phyloP scores from a whole-genome alignment of 2,329 filamentous ascomycete species.

The Zelopaecilomyces penicillatus region DNA sequence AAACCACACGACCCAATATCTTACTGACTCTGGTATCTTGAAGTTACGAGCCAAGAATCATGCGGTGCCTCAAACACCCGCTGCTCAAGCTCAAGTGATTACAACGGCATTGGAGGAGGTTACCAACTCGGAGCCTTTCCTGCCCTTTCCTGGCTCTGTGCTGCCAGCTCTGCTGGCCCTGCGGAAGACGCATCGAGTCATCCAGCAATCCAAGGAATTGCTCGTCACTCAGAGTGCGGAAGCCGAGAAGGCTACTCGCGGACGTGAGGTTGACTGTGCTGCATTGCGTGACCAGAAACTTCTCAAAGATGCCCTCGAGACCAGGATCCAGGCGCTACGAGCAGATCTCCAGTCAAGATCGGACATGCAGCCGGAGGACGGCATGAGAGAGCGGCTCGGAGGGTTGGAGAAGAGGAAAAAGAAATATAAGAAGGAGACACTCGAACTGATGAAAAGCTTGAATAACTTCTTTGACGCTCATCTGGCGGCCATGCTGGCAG shows the following conservation, averaged over 20 bases:
- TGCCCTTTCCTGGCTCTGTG: slow-evolving; percentile 59
- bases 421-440: slow-evolving; percentile 52
- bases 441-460: slow-evolving; percentile 53
- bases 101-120: slow-evolving; percentile 59
- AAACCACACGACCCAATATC: no score
- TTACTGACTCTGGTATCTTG: not conserved
- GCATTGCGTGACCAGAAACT: slow-evolving; percentile 46
- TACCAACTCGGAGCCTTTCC: slow-evolving; percentile 51
- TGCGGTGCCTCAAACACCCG: slow-evolving; percentile 18
- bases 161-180: slow-evolving; percentile 65
- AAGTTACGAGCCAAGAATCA: slow-evolving; percentile 21
- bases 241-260: slow-evolving; percentile 34
- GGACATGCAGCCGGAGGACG: slow-evolving; percentile 51
- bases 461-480: slow-evolving; percentile 62
- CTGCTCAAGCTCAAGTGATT: slow-evolving; percentile 36
- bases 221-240: slow-evolving; percentile 37
- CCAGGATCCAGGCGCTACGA: slow-evolving; percentile 51
- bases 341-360: slow-evolving; percentile 48
- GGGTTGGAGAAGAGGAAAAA: slow-evolving; percentile 52
- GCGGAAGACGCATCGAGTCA: slow-evolving; percentile 55
- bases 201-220: slow-evolving; percentile 55
- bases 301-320: slow-evolving; percentile 44
- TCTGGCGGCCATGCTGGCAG: slow-evolving; percentile 68
- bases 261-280: slow-evolving; percentile 42
- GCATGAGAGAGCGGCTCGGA: slow-evolving; percentile 53